Evolutionary conservation across 2,329 filamentous ascomycete species (phyloP), one percentile per base, ranked within the genome.

Genomic region (Trichoderma citrinoviride): DNA sequence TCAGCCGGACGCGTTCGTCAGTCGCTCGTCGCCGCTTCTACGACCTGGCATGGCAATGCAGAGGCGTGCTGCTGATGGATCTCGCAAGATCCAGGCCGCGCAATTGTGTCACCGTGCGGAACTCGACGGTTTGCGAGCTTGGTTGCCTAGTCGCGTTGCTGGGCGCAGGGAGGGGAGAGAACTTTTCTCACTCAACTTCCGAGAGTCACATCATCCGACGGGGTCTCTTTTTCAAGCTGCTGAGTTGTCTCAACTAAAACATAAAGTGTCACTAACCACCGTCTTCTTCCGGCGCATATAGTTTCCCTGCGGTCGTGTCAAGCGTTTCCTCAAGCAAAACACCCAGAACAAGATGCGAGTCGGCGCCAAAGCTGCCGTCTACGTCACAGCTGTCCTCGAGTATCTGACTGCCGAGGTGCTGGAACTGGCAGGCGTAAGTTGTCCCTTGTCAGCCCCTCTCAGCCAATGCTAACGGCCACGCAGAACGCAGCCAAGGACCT

Each of bases 281-380:
- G 10, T 49, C 37, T 50, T 50, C 46, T 47, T 53, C 17, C 66
- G 61, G 52, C 52, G 29, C 61, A 56, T 55, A 15, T 77, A 99
- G 95, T 99, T 99, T 79, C 95, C 95, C 68, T 99, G 95, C 79
- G 95, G 95, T 82, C 95, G 95, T 90, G 95, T 99, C 81, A 99
- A 99, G 90, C 93, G 95, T 83, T 98, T 98, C 84, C 85, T 99
- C 77, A 97, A 98, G 87, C 93, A 92, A 80, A 97, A 97, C 83
- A 98, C 95, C 56, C 95, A 98, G 78, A 96, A 97, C 83, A 98
- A 98, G 85, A 98, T 97, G 92, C 94, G 95, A 81, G 96, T 99
- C 71, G 95, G 95, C 74, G 95, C 94, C 76, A 98, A 98, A 85
- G 95, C 95, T 70, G 93, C 95, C 71, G 95, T 99, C 73, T 99